Evolutionary conservation across 2,329 filamentous ascomycete genomes (phyloP), one percentile per base, ranked within the genome.

Genomic region (Aspergillus unguis): DNA sequence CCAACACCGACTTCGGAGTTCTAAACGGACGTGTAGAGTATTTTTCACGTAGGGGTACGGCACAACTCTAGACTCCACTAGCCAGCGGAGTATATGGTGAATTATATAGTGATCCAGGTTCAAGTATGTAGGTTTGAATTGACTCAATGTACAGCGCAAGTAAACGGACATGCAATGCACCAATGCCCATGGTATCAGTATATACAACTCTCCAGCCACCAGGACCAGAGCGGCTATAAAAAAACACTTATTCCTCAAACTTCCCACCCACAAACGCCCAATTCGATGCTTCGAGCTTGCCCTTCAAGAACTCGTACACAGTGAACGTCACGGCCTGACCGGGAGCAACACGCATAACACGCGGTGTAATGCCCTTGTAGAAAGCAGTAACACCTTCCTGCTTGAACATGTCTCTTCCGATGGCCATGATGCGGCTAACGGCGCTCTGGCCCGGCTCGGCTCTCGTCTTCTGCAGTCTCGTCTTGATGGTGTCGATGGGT

Each of bases 401-500:
- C 85, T 85, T 88, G 77, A 92, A 92, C 89, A 92, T 94, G 59
- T 92, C 87, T 51, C 75, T 80, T 47, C 89, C 85, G 63, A 99
- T 99, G 37, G 75, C 71, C 29, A 82, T 79, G 63, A 99, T 96
- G 55, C 94, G 80, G 53, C 83, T 81, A 62, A 95, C 73, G 9
- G 94, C 92, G 43, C 85, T 88, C 66, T 92, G 87, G 11, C 92
- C 92, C 4, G 85, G 82, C 73, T 88, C 82, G 3, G 88, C 91
- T 0, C 90, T 90, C 47, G 85, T 94, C 75, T 90, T 94, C 73
- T 99, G 94, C 70, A 99, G 76, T 46, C 94, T 80, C 38, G 94
- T 99, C 85, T 99, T 99, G 79, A 99, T 97, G 36, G 94, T 99
- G 69, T 99, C 94, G 69, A 99, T 97, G 25, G 94, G 94, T 28